Evolutionary conservation across 805 yeast genomes (phyloP).

Genomic region (Wickerhamomyces pijperi): DNA sequence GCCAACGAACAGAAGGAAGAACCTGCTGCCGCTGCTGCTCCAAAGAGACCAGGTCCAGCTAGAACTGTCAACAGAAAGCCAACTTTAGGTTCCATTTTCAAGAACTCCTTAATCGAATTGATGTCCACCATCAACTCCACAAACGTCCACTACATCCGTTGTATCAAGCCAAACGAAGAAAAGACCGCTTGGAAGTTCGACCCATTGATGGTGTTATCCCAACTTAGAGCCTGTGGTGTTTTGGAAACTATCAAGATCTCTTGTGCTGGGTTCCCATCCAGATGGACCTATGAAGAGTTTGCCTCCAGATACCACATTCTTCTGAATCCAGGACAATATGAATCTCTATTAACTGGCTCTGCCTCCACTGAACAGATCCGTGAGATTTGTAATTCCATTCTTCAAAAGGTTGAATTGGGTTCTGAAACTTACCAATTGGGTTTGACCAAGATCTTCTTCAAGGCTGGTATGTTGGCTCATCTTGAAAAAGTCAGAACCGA

Average conservation of each 20-base stretch:
- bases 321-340: constrained; percentile 62
- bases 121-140: constrained; percentile 91
- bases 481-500: constrained; percentile 78
- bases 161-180: constrained; percentile 92
- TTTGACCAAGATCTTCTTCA: constrained; percentile 85
- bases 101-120: constrained; percentile 80
- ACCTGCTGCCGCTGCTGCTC: constrained; percentile 20
- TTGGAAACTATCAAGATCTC: constrained; percentile 92
- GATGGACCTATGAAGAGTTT: constrained; percentile 92
- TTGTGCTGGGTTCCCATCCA: constrained; percentile 95
- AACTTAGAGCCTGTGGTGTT: constrained; percentile 97
- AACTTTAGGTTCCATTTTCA: constrained; percentile 90
- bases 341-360: constrained; percentile 39
- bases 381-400: constrained; percentile 57
- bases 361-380: constrained; percentile 46
- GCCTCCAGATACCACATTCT: constrained; percentile 81
- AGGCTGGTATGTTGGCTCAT: constrained; percentile 92
- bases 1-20: constrained; percentile 25
- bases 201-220: constrained; percentile 89
- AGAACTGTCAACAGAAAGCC: constrained; percentile 61
- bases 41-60: constrained; percentile 25
- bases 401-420: constrained; percentile 54
- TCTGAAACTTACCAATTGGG: constrained; percentile 76
- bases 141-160: constrained; percentile 91
- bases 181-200: constrained; percentile 95